These are phyloP conservation scores for Salix brachista DNA, from an alignment of 345 rosid genomes.

Conservation along the genomic window DNA sequence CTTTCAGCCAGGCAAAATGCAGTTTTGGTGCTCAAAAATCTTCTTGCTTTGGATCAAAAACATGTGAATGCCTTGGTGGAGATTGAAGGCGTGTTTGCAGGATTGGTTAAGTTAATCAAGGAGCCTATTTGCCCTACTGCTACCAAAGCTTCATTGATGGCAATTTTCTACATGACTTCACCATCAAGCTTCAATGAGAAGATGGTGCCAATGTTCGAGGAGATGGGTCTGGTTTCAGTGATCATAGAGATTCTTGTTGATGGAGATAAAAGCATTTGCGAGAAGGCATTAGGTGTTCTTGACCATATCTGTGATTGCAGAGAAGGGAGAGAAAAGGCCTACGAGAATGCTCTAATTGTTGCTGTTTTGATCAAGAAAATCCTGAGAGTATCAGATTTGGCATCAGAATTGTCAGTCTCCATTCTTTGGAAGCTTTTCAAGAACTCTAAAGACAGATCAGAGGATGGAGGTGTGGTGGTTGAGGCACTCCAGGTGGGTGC, in stretches of 20 bases:
- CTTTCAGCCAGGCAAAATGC: conserved; percentile 26
- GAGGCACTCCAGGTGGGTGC: conserved; percentile 33
- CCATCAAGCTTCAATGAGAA: not conserved
- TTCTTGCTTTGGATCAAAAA: conserved; percentile 11
- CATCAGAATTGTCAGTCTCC: conserved; percentile 24
- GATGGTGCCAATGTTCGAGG: conserved; percentile 10
- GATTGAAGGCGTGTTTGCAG: conserved; percentile 22
- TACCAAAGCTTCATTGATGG: conserved; percentile 27
- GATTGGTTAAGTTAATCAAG: conserved; percentile 22
- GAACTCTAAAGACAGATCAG: conserved; percentile 1
- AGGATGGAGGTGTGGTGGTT: conserved; percentile 6
- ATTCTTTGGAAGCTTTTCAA: conserved; percentile 35
- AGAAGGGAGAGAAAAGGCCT: conserved; percentile 27
- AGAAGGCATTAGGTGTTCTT: conserved; percentile 36
- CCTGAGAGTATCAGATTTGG: conserved; percentile 19
- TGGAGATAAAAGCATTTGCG: conserved; percentile 26
- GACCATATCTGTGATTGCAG: conserved; percentile 21
- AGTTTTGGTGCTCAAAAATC: conserved; percentile 23
- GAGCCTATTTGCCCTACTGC: conserved; percentile 29
- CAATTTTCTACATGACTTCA: conserved; percentile 22
- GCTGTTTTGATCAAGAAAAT: conserved; percentile 36
- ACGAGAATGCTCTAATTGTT: conserved; percentile 22
- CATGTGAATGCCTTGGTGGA: not conserved
- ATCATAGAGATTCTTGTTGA: conserved; percentile 31
- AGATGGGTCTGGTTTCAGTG: conserved; percentile 24